Evolutionary conservation across 176 grass and related monocot genomes (phyloP).

Genomic region (maize (Zea mays)): Zm-B73-REFERENCE-NAM-5.0 NC_050102.1:155300001-155300500

Average conservation of each 20-base stretch:
- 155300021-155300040: not conserved
- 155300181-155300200: not conserved
- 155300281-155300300: not conserved
- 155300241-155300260: not conserved
- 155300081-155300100: not conserved
- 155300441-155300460: not conserved
- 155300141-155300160: constrained; percentile 9
- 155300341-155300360: not conserved
- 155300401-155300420: not conserved
- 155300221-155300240: not conserved
- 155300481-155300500: not conserved
- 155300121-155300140: not conserved
- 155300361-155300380: not conserved
- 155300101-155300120: not conserved
- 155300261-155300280: not conserved
- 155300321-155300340: constrained; percentile 7
- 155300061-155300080: constrained; percentile 12
- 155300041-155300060: constrained; percentile 4
- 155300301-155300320: not conserved
- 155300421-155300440: not conserved
- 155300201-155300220: not conserved
- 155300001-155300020: constrained; percentile 24
- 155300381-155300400: not conserved
- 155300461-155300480: not conserved
- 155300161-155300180: not conserved